A percentile compares a stretch with the other conserved stretches of the same genome.
Conservation (phyloP, 164 flowering plant species). For the Vitis vinifera region ASM3070453v1 NC_081821.1:34501-35000, state of each 20-base stretch:
- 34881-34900: conserved; percentile 74
- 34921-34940: conserved; percentile 69
- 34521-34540: no score
- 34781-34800: not conserved
- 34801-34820: no score
- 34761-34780: not conserved
- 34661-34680: no score
- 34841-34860: not conserved
- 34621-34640: no score
- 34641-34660: no score
- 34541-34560: no score
- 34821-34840: not conserved
- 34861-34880: conserved; percentile 92
- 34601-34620: no score
- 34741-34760: not conserved
- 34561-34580: no score
- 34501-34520: no score
- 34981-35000: conserved; percentile 94
- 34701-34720: no score
- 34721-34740: not conserved
- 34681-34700: no score
- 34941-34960: conserved; percentile 69
- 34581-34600: no score
- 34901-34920: conserved; percentile 72
- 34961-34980: conserved; percentile 56